These are phyloP conservation scores for Pleurotus citrinopileatus DNA, from an alignment of 768 basidiomycete species.

Conservation along the genomic window DNA sequence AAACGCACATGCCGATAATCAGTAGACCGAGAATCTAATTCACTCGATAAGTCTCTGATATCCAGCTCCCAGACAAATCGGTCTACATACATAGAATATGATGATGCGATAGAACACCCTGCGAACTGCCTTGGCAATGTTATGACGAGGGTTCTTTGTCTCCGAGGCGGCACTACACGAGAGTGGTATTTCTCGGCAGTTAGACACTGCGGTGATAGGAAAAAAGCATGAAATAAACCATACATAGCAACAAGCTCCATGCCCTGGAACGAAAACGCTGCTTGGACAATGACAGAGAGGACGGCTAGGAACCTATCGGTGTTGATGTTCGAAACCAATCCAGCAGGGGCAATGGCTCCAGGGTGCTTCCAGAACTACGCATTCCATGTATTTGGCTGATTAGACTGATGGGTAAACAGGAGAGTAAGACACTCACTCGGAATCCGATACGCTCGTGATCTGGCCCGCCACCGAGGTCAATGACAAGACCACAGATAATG, in stretches of 20 bases:
- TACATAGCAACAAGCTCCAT: slow-evolving; percentile 73
- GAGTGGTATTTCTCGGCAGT: neutral
- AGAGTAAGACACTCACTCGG: slow-evolving; percentile 36
- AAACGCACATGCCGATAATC: slow-evolving; percentile 77
- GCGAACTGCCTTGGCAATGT: slow-evolving; percentile 71
- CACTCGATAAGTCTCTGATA: too few species aligned
- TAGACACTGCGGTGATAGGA: neutral
- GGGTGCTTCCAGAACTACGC: slow-evolving; percentile 68
- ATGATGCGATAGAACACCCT: slow-evolving; percentile 79
- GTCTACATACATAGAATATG: slow-evolving; percentile 59
- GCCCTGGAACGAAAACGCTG: slow-evolving; percentile 74
- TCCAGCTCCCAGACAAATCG: neutral
- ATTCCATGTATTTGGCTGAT: neutral
- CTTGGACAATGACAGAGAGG: slow-evolving; percentile 42
- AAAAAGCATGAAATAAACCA: neutral
- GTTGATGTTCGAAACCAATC: slow-evolving; percentile 36
- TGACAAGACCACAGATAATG: slow-evolving; percentile 58
- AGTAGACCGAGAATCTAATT: slow-evolving; percentile 61
- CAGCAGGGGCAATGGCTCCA: slow-evolving; percentile 48
- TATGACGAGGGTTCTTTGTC: slow-evolving; percentile 71
- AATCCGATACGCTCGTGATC: slow-evolving; percentile 63
- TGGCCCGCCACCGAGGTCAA: slow-evolving; percentile 80
- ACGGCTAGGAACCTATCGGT: slow-evolving; percentile 45
- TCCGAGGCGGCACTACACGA: slow-evolving; percentile 65
- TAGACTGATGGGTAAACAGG: neutral